A percentile compares a stretch with the other conserved stretches of the same genome.
Conservation (phyloP, 352 stramenopile species). For the Phytophthora megakarya region DNA sequence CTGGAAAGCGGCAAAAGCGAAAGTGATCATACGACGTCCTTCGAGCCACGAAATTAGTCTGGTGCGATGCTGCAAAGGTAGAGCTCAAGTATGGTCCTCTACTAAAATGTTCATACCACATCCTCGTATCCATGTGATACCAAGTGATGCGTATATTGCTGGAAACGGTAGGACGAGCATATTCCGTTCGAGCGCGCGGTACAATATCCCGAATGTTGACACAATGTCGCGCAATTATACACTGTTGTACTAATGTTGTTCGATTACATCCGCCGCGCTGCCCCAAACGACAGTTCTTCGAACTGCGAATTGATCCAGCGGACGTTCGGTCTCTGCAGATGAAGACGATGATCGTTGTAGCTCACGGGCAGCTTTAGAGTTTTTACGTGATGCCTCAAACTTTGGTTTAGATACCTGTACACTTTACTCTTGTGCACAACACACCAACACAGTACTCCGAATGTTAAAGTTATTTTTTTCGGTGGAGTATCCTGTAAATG, state of each 20-base stretch:
- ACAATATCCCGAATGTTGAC: no score
- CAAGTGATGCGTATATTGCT: slow-evolving; percentile 9
- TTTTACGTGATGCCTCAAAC: slow-evolving; percentile 7
- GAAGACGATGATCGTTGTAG: background rate
- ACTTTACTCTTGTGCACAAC: background rate
- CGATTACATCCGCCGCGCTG: no score
- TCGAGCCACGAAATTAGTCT: no score
- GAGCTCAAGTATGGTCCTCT: slow-evolving; percentile 4
- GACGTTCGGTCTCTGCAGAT: slow-evolving; percentile 14
- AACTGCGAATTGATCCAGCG: no score
- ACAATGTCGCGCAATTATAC: no score
- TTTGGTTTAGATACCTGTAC: background rate
- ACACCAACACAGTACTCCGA: no score
- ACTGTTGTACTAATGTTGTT: no score
- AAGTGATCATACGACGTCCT: slow-evolving; percentile 18
- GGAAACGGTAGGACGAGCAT: slow-evolving; percentile 32
- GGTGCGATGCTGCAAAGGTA: background rate
- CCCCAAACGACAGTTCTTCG: no score
- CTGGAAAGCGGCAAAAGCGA: slow-evolving; percentile 9
- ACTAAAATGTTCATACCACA: slow-evolving; percentile 14
- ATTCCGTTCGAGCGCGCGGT: slow-evolving; percentile 17
- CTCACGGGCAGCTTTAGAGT: background rate
- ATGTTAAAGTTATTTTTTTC: slow-evolving; percentile 10
- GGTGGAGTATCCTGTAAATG: no score
- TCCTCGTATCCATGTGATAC: slow-evolving; percentile 8